Conservation (phyloP, 2,329 filamentous ascomycete species). For the Penicillium sp. region DNA sequence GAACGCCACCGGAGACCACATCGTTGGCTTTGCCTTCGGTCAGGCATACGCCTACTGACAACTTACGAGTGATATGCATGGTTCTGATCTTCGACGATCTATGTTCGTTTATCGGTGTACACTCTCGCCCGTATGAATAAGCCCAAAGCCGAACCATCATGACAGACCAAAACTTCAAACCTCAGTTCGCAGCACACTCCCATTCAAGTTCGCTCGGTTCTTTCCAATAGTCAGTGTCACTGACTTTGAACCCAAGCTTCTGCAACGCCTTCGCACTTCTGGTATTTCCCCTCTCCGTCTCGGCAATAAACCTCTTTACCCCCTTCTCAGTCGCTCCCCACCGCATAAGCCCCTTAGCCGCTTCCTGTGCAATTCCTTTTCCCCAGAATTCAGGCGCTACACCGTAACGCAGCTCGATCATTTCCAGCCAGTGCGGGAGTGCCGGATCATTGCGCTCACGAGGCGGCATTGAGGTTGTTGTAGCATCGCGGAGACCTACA, state of each 20-base stretch:
- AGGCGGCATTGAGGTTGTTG: conserved; percentile 19
- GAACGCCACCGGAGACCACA: too few relatives aligned
- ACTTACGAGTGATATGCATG: too few relatives aligned
- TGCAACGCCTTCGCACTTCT: conserved; percentile 23
- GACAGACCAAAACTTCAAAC: too few relatives aligned
- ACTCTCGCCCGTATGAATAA: too few relatives aligned
- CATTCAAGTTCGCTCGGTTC: conserved; percentile 21
- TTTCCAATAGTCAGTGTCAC: conserved; percentile 25
- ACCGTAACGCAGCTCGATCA: conserved; percentile 29
- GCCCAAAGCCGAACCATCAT: too few relatives aligned
- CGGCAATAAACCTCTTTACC: conserved; percentile 25
- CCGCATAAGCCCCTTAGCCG: conserved; percentile 21
- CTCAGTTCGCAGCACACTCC: conserved; percentile 9
- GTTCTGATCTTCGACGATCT: too few relatives aligned
- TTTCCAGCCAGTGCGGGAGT: conserved; percentile 24
- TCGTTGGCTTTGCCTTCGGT: too few relatives aligned
- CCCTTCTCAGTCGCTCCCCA: conserved; percentile 22
- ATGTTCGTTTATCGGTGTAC: too few relatives aligned
- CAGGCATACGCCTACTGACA: too few relatives aligned
- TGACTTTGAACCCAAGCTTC: conserved; percentile 24
- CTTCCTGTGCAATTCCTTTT: conserved; percentile 22
- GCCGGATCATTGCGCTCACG: conserved; percentile 10
- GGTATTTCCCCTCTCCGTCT: conserved; percentile 25
- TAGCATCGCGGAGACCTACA: conserved; percentile 22
- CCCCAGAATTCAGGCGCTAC: conserved; percentile 24